Evolutionary conservation across 2,329 filamentous ascomycete species (phyloP), one percentile per base, ranked within the genome.

Genomic region (Byssochlamys sp.): DNA sequence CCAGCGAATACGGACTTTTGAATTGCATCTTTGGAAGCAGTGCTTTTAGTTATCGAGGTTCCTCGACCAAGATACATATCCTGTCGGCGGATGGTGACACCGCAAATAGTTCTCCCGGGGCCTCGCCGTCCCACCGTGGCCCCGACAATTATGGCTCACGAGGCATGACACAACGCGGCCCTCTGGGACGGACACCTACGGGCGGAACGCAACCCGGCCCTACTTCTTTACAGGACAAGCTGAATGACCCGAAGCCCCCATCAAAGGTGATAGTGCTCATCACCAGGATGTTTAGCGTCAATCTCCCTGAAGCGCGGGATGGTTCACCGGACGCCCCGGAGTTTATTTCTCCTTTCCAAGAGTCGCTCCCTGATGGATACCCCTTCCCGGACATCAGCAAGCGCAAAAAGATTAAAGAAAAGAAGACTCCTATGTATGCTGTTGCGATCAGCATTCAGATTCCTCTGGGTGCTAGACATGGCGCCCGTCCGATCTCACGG

Each of bases 11-110:
- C 65, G 79, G 70, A 66, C 72, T 69, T 68, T 63, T 84, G 58
- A 81, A 83, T 60, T 84, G 81, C 67, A 84, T 84, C 66, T 84
- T 84, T 65, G 82, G 82, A 28, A 82, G 81, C 60, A 78, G 78
- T 55, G 78, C 79, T 45, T 80, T 83, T 66, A 80, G 77, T 60
- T 83, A 83, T 64, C 73, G 79, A 48, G 80, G 80, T n/a, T 79
- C 81, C 7, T 82, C 80, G 26, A 84, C 82, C 51, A 84, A 84
- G 66, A 78, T 84, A 66, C 82, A 84, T 65, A 79, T 84, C 55
- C 75, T 84, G 60, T 75, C 76, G 25, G 69, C 72, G 2, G 72
- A 76, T 60, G 69, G 69, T 49, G 71, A 73, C 27, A 58, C 67
- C 4, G 64, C 63, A 28, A 14, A 14, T 14, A 45, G 2, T 7